A percentile compares a stretch with the other conserved stretches of the same genome.
phyloP scores from a whole-genome alignment of 139 green algal species.

The Chlorokybus atmophyticus region DNA sequence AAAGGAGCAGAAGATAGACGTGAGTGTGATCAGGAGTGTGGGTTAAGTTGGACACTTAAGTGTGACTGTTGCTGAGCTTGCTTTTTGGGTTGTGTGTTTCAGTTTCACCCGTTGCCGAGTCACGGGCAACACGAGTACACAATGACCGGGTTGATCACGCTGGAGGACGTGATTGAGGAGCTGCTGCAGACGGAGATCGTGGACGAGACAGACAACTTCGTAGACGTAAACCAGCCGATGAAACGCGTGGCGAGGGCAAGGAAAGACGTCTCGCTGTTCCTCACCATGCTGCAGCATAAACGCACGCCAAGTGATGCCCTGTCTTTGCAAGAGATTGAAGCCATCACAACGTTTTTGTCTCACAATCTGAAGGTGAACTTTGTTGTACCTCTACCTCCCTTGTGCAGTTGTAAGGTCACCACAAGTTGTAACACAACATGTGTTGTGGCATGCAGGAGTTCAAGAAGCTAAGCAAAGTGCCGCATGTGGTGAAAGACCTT shows the following conservation, averaged over 20 bases:
- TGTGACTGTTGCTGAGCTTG: too few species aligned
- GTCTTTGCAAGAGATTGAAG: slow-evolving; percentile 29
- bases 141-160: slow-evolving; percentile 40
- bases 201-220: slow-evolving; percentile 40
- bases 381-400: too few species aligned
- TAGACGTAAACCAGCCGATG: slow-evolving; percentile 11
- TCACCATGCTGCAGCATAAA: slow-evolving; percentile 43
- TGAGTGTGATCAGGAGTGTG: too few species aligned
- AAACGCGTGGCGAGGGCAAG: background rate
- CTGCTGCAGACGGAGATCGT: slow-evolving; percentile 40
- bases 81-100: too few species aligned
- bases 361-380: too few species aligned
- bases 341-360: too few species aligned
- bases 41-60: too few species aligned
- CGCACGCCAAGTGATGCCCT: slow-evolving; percentile 13
- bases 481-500: slow-evolving; percentile 24
- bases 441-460: too few species aligned
- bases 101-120: background rate
- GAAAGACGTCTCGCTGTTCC: slow-evolving; percentile 26
- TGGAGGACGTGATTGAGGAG: slow-evolving; percentile 45
- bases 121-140: slow-evolving; percentile 11
- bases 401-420: too few species aligned
- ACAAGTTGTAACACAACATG: too few species aligned
- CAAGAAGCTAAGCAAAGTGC: slow-evolving; percentile 14
- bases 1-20: background rate